Evolutionary conservation across 2,329 filamentous ascomycete genomes (phyloP), one percentile per base, ranked within the genome.

Genomic region (Cytospora leucostoma): DNA sequence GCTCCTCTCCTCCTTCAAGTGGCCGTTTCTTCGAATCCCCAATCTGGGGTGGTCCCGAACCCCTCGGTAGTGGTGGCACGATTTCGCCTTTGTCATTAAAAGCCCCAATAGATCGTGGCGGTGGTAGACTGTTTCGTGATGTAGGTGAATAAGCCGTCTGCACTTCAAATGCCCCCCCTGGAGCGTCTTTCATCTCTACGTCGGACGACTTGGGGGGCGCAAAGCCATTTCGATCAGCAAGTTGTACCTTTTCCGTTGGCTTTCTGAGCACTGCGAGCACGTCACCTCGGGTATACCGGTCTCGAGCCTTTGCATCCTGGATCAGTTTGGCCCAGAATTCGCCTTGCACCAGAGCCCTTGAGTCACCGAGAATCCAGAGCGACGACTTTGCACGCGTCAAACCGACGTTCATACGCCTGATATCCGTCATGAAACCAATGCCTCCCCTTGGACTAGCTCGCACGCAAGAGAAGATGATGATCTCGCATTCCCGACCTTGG

Each of bases 381-480:
- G 94, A 97, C 11, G 92, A 97, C 76, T 97, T 97, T 6, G 95
- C 96, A 81, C 95, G 90, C 27, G 95, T 99, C 65, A 99, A 82
- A 79, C 95, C 95, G 71, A 99, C 95, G 76, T 99, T 99, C 96
- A 99, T 98, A 82, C 95, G 94, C 64, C 95, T 88, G 72, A 99
- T 97, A 74, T 99, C 95, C 61, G 92, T 91, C 84, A 99, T 89
- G 86, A 99, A 99, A 82, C 95, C 95, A 72, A 99, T 97, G 71
- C 94, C 93, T n/a, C 91, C 90, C 8, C 89, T 91, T n/a, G 91
- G 86, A 35, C 90, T 94, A 27, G 95, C 94, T 78, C 95, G 89
- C 66, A 99, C 95, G 75, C 96, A 99, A 49, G 95, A 98, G 79
- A 99, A 99, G 67, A 99, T 98, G 75, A 99, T 98, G 67, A 99